Base-by-base conservation (phyloP, 345 rosid genomes). In the Camelina neglecta region DNA sequence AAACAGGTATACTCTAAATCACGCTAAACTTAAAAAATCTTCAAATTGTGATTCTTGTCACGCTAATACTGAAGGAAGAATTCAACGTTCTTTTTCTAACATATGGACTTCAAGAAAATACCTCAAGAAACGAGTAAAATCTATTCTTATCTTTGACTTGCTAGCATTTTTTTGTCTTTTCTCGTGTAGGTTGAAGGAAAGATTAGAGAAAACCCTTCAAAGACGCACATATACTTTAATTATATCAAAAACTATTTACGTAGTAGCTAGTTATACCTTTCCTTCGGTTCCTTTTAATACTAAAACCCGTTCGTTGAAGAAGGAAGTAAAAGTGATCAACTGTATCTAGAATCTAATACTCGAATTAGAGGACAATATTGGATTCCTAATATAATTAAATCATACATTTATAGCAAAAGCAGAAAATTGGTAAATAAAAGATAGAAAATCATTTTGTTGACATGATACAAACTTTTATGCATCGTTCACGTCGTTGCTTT, bases 31-130 rank as follows among this genome's bases (percentile, higher is more conserved):
- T 31, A 29, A 5, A 47, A 7, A 47, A 15, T 6, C 16, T n/a
- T 33, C 1, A 29, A 42, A 31, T 60, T 39, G 21, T 67, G 7
- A n/a, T 39, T 39, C 26, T 49, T 42, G 29, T 51, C n/a, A 10
- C 35, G 48, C 20, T 53, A 70, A 4, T 55, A 64, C 67, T 48
- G 38, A 18, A 71, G 29, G 75, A 74, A 47, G 49, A 56, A 55
- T 45, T 73, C 74, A 69, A 74, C 38, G 39, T 42, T 75, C 44
- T 7, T 60, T 55, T 69, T 75, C 75, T 59, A 71, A 71, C 60
- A 24, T 31, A 45, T 76, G 67, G 83, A 72, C 83, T 74, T 71
- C 7, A 76, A 60, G 80, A 81, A 81, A 66, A 50, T 80, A 24
- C 41, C 39, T 62, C 31, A 60, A 60, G 71, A 76, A 21, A 48